Conservation (phyloP, 1,284 basidiomycete genomes). For the Trametes versicolor region DNA sequence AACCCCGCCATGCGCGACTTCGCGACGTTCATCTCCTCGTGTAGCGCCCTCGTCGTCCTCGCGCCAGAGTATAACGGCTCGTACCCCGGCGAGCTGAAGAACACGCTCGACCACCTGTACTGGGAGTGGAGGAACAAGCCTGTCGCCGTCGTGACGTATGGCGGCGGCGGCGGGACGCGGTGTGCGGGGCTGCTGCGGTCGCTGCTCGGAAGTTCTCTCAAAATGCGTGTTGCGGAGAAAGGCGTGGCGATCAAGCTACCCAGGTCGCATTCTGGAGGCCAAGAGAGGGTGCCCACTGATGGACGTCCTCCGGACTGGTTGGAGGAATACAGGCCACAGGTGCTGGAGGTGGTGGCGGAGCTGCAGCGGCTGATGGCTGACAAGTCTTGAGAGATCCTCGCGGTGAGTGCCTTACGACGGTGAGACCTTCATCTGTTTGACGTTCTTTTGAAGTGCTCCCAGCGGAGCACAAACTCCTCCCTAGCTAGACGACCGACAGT, state of each 20-base stretch:
- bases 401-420: neutral
- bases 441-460: neutral
- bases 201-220: constrained; percentile 36
- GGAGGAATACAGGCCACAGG: constrained; percentile 31
- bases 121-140: constrained; percentile 45
- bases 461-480: neutral
- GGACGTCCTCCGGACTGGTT: constrained; percentile 39
- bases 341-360: constrained; percentile 37
- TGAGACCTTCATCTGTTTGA: neutral
- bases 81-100: constrained; percentile 45
- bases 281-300: constrained; percentile 30
- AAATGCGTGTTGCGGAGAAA: constrained; percentile 36
- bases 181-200: constrained; percentile 34
- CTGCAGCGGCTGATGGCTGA: constrained; percentile 29
- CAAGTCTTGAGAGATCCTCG: neutral
- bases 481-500: constrained; percentile 24
- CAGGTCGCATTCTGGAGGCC: constrained; percentile 30
- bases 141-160: constrained; percentile 42
- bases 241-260: constrained; percentile 39
- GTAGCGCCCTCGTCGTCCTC: constrained; percentile 41
- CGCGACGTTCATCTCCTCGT: constrained; percentile 40
- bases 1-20: constrained; percentile 40
- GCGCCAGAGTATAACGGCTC: constrained; percentile 44
- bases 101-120: constrained; percentile 45
- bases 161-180: constrained; percentile 37